Evolutionary conservation across 257 asterid species (phyloP).

Genomic region (Paraleonurus japonicus): DNA sequence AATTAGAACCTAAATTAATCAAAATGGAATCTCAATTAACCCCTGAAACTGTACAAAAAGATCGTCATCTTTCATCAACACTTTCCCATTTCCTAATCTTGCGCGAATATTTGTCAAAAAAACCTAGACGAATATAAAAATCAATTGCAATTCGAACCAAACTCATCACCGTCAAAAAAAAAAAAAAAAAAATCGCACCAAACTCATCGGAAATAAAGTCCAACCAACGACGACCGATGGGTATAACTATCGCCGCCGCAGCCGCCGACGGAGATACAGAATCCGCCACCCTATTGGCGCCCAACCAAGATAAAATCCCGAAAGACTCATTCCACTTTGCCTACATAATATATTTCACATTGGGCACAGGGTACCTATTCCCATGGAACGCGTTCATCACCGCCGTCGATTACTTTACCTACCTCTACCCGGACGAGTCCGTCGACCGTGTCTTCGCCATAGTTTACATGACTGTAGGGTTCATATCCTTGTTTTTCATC

Average conservation of each 20-base stretch:
- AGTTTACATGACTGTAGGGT: constrained; percentile 67
- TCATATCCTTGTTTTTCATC: constrained; percentile 43
- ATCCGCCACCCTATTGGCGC: constrained; percentile 41
- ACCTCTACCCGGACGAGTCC: constrained; percentile 78
- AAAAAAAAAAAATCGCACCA: not conserved
- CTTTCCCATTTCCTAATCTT: constrained; percentile 10
- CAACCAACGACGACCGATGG: constrained; percentile 40
- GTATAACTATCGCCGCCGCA: constrained; percentile 18
- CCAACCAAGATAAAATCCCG: constrained; percentile 47
- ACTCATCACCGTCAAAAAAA: too few species aligned
- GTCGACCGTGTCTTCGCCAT: constrained; percentile 76
- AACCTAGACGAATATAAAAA: not conserved
- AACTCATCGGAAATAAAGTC: not conserved
- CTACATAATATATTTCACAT: constrained; percentile 75
- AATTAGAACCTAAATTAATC: not conserved
- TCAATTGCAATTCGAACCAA: not conserved
- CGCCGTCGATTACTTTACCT: constrained; percentile 89
- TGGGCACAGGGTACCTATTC: constrained; percentile 79
- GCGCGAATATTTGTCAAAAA: too few species aligned
- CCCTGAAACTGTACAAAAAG: not conserved
- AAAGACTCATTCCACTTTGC: constrained; percentile 74
- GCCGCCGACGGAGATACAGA: constrained; percentile 41
- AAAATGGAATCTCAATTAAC: not conserved
- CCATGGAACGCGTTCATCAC: constrained; percentile 99
- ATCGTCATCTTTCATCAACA: constrained; percentile 2